phyloP scores from a whole-genome alignment of 1,139 yeast species.

The Saccharomyces hybrid region DNA sequence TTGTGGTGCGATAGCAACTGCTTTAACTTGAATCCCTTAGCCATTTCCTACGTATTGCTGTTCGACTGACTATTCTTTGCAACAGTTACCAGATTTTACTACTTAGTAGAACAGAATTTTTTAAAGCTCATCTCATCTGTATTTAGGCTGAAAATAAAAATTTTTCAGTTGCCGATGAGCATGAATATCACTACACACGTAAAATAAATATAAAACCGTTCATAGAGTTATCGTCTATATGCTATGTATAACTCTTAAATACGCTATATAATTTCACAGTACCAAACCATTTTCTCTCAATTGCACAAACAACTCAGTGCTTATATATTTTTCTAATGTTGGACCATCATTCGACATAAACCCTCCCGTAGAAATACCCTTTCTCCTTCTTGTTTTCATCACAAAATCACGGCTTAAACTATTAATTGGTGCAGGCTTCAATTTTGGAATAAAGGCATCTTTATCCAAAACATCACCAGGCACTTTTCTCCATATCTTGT shows the following conservation, averaged over 20 bases:
- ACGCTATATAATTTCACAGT: background rate
- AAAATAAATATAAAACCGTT: background rate
- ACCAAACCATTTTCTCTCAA: constrained; percentile 44
- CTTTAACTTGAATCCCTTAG: constrained; percentile 33
- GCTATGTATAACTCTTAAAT: background rate
- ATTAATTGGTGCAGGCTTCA: constrained; percentile 64
- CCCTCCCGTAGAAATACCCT: constrained; percentile 63
- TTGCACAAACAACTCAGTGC: constrained; percentile 47
- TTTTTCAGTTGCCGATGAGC: background rate
- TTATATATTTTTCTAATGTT: constrained; percentile 60
- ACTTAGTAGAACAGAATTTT: constrained; percentile 7
- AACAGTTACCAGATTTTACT: background rate
- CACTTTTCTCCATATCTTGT: constrained; percentile 57
- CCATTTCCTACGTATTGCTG: constrained; percentile 22
- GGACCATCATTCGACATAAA: constrained; percentile 63
- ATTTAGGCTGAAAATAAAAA: constrained; percentile 1
- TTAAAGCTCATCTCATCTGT: constrained; percentile 19
- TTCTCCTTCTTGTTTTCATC: constrained; percentile 78
- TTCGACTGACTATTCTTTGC: background rate
- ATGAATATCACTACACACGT: background rate
- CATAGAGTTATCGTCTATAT: background rate
- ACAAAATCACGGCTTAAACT: constrained; percentile 84
- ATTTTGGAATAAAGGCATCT: constrained; percentile 52
- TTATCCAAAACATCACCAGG: constrained; percentile 89
- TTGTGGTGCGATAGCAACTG: constrained; percentile 29